Evolutionary conservation across 805 yeast species (phyloP), one percentile per base, ranked within the genome.

Genomic region (Wickerhamomyces chambardii): DNA sequence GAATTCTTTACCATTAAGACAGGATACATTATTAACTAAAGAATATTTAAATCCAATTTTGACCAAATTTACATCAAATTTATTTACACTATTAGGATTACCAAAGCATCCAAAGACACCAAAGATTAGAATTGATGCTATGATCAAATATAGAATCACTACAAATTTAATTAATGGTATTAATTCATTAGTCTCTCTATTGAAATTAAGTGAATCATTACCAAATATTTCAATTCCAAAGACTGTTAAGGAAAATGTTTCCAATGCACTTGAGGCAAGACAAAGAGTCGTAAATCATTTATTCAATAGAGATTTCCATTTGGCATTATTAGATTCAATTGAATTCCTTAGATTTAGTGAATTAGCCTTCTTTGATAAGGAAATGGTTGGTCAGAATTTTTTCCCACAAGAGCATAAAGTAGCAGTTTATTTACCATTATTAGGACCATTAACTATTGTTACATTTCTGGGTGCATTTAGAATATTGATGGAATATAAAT

Each of bases 381-480:
- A 82, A 55, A 90, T 92, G 96, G 85, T 92, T 21, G 95, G 86
- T 50, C 97, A 90, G 53, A 85, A 82, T 37, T 87, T 84, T 56
- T 86, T 89, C 65, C 97, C 98, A 0, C 90, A 84, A 43, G 97
- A 90, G 55, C 98, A 90, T 53, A 89, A 85, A 55, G 67, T 92
- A 50, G 97, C 98, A 0, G 95, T 92, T 1, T 92, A 87, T 46
- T 64, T 86, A 51, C 98, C 98, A 0, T 61, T 90, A 31, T 55
- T 89, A 26, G 97, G 97, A 0, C 98, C 98, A 2, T 63, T 87
- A 26, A 60, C 72, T 2, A 72, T 90, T 18, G 87, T 92, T 17
- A 52, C 73, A 11, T 16, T 65, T 2, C 53, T 78, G 37, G 82
- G 80, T 1, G 36, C 70, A 1, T 17, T 77, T 4, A 72, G 77